A percentile compares a stretch with the other conserved stretches of the same genome.
Evolutionary conservation across 306 rosid species (phyloP).

Genomic region (Parietaria judaica): DNA sequence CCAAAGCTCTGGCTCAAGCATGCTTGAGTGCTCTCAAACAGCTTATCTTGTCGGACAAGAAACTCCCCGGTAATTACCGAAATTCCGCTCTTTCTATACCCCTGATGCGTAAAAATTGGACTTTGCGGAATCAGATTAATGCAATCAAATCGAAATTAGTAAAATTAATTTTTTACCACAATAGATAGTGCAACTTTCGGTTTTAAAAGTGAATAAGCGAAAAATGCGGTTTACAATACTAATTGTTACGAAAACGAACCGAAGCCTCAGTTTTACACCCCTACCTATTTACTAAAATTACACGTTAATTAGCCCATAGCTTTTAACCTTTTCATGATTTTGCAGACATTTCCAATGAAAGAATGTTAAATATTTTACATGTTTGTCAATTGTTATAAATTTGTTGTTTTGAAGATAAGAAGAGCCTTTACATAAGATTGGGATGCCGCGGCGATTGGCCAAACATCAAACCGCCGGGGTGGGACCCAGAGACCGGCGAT

Average conservation of each 20-base stretch:
- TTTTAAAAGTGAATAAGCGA: no score
- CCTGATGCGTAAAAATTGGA: background rate
- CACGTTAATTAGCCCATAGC: no score
- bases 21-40: slow-evolving; percentile 86
- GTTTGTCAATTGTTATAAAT: background rate
- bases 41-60: slow-evolving; percentile 64
- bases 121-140: background rate
- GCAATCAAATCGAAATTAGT: background rate
- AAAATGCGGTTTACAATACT: no score
- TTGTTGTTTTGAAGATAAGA: slow-evolving; percentile 42
- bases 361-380: background rate
- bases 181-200: background rate
- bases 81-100: background rate
- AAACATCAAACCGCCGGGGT: slow-evolving; percentile 86
- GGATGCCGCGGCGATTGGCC: slow-evolving; percentile 99
- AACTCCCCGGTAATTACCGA: slow-evolving; percentile 57
- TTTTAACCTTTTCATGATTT: background rate
- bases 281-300: no score
- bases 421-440: slow-evolving; percentile 74
- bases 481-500: slow-evolving; percentile 70
- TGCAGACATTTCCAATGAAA: background rate
- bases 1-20: slow-evolving; percentile 71
- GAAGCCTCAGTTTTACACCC: no score
- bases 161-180: background rate
- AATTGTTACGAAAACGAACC: no score